Conservation (phyloP, 331 rosid genomes). For the Quercus tomentella region DNA sequence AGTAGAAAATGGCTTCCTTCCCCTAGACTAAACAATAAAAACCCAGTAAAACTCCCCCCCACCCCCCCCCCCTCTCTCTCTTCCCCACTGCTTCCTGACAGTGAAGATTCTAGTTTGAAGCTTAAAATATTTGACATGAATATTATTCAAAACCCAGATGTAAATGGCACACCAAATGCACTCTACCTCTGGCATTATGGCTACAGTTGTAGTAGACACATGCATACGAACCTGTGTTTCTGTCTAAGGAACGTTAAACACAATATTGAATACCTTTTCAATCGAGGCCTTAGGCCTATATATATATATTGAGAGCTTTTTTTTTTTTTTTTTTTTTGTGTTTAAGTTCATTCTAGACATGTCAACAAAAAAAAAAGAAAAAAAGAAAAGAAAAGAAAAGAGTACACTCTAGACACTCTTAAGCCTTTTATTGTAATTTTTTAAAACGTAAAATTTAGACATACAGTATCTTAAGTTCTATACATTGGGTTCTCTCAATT, state of each 20-base stretch:
- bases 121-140: not conserved
- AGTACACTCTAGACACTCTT: too few relatives aligned
- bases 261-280: slow-evolving; percentile 87
- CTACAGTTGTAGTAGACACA: slow-evolving; percentile 97
- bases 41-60: not conserved
- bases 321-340: too few relatives aligned
- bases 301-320: too few relatives aligned
- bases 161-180: slow-evolving; percentile 12
- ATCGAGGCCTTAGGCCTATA: too few relatives aligned
- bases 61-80: too few relatives aligned
- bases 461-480: too few relatives aligned
- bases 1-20: not conserved
- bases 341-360: too few relatives aligned
- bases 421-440: too few relatives aligned
- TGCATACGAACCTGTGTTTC: slow-evolving; percentile 96
- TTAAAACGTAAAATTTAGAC: too few relatives aligned
- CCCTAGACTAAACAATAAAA: slow-evolving; percentile 3
- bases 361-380: too few relatives aligned
- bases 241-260: slow-evolving; percentile 95
- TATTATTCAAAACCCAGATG: slow-evolving; percentile 7
- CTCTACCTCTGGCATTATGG: slow-evolving; percentile 97
- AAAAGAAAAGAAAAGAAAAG: too few relatives aligned
- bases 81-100: not conserved
- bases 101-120: not conserved
- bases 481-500: too few relatives aligned